Conservation (phyloP, 805 yeast genomes). For the Metschnikowia bowlesiae region DNA sequence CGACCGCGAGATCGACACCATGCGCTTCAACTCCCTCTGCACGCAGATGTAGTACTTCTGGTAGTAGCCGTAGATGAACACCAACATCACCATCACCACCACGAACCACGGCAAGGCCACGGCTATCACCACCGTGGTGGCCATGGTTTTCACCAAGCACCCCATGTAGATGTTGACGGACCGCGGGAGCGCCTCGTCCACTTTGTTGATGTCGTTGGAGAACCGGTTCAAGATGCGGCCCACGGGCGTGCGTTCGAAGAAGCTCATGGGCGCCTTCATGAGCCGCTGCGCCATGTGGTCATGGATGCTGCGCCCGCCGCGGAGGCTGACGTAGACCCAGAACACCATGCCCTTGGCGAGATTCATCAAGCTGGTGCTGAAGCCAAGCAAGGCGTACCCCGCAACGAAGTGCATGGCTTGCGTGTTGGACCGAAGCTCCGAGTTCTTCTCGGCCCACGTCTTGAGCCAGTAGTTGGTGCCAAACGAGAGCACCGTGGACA, state of each 20-base stretch:
- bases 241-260: slow-evolving; percentile 65
- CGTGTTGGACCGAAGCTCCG: slow-evolving; percentile 36
- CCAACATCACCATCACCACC: slow-evolving; percentile 42
- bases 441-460: slow-evolving; percentile 59
- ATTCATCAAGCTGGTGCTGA: slow-evolving; percentile 47
- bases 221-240: slow-evolving; percentile 66
- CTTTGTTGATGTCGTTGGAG: slow-evolving; percentile 54
- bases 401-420: slow-evolving; percentile 45
- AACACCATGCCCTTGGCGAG: slow-evolving; percentile 44
- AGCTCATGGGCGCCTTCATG: slow-evolving; percentile 57
- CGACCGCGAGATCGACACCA: slow-evolving; percentile 65
- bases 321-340: slow-evolving; percentile 51
- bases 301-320: slow-evolving; percentile 54
- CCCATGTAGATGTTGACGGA: slow-evolving; percentile 46
- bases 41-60: slow-evolving; percentile 80
- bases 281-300: slow-evolving; percentile 52
- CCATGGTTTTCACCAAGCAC: slow-evolving; percentile 39
- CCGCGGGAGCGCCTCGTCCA: slow-evolving; percentile 56
- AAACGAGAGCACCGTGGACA: slow-evolving; percentile 28
- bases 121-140: slow-evolving; percentile 51
- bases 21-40: slow-evolving; percentile 59
- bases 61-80: slow-evolving; percentile 60
- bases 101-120: slow-evolving; percentile 52
- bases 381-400: slow-evolving; percentile 53
- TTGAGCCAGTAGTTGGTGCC: slow-evolving; percentile 62